These are phyloP conservation scores for Talaromyces sp. DNA, from an alignment of 2,329 filamentous ascomycete genomes.

Conservation along the genomic window DNA sequence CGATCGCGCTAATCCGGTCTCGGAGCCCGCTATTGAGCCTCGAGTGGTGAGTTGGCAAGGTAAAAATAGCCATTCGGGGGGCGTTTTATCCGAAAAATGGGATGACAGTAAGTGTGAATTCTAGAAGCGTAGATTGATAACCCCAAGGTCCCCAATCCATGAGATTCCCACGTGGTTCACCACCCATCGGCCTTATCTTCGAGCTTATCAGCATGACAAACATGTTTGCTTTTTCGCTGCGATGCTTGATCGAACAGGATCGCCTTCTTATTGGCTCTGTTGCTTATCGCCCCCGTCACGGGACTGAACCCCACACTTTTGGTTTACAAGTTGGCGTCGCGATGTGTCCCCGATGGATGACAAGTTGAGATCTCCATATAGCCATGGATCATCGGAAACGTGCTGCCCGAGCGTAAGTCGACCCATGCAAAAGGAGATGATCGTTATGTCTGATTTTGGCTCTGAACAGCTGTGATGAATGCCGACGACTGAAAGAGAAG, in stretches of 20 bases:
- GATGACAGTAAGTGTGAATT: too few relatives aligned
- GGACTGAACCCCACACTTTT: conserved; percentile 12
- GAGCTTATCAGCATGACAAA: background rate
- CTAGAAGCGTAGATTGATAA: background rate
- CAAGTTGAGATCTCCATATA: background rate
- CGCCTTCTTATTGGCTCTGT: background rate
- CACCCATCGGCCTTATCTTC: background rate
- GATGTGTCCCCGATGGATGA: background rate
- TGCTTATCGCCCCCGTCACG: conserved; percentile 14
- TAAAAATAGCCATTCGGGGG: too few relatives aligned
- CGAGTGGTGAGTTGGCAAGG: too few relatives aligned
- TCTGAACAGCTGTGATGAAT: conserved; percentile 14
- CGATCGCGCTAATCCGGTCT: background rate
- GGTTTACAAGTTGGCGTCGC: background rate
- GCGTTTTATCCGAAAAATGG: too few relatives aligned
- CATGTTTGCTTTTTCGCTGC: background rate
- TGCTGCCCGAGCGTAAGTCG: conserved; percentile 11
- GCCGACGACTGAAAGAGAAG: conserved; percentile 16
- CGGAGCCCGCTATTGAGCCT: background rate
- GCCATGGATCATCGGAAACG: conserved; percentile 13
- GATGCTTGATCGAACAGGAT: background rate
- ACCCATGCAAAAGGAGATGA: background rate
- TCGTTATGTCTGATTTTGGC: background rate
- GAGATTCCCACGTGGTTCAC: background rate
- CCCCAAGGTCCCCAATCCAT: background rate